phyloP scores from a whole-genome alignment of 768 basidiomycete genomes.

The Trichaptum fuscoviolaceum region DNA sequence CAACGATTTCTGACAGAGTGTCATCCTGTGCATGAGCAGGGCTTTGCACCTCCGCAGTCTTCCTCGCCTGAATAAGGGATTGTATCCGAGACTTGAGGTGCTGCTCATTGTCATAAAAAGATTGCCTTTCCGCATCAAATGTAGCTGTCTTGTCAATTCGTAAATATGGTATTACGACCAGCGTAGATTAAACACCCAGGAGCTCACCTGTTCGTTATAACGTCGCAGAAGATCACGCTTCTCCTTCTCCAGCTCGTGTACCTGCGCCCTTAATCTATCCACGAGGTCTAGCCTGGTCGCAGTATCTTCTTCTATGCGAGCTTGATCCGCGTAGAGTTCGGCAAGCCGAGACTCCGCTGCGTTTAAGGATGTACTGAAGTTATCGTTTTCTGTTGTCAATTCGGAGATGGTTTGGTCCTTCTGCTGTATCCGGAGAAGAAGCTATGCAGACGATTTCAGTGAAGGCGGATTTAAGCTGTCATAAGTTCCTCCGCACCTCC shows the following conservation, averaged over 20 bases:
- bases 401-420: constrained; percentile 65
- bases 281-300: constrained; percentile 76
- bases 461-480: constrained; percentile 9
- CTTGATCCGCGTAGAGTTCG: constrained; percentile 78
- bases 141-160: constrained; percentile 56
- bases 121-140: constrained; percentile 88
- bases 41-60: constrained; percentile 36
- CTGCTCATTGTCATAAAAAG: constrained; percentile 91
- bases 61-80: constrained; percentile 65
- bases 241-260: constrained; percentile 85
- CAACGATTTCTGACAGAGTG: constrained; percentile 30
- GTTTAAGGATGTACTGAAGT: constrained; percentile 57
- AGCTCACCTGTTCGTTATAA: constrained; percentile 80
- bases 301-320: constrained; percentile 76
- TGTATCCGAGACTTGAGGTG: constrained; percentile 89
- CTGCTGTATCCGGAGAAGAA: constrained; percentile 71
- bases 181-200: constrained; percentile 9
- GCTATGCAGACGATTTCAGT: constrained; percentile 35
- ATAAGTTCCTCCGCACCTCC: constrained; percentile 42
- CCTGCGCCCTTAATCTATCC: constrained; percentile 75
- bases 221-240: constrained; percentile 76
- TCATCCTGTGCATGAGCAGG: constrained; percentile 23
- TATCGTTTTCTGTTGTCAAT: constrained; percentile 61
- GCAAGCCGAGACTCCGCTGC: constrained; percentile 67
- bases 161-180: constrained; percentile 14